These are phyloP conservation scores for Plasmodium vivax DNA, from an alignment of 169 alveolate genomes.

Conservation along the genomic window DNA sequence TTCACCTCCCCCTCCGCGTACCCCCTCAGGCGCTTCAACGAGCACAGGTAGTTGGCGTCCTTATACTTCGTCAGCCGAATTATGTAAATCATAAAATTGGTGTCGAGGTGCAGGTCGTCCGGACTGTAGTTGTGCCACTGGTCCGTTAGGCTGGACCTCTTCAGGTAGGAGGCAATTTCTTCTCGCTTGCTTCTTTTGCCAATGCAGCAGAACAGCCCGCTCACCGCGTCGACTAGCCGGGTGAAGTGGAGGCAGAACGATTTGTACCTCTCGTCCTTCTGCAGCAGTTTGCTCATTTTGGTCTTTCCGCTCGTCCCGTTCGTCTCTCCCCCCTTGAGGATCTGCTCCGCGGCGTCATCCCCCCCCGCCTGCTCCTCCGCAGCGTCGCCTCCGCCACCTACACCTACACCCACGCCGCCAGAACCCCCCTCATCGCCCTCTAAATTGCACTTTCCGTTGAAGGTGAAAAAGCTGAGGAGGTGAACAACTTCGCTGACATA, in stretches of 20 bases:
- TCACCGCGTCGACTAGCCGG: constrained; percentile 59
- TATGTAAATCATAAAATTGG: constrained; percentile 52
- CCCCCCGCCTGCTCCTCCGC: background rate
- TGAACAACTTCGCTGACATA: constrained; percentile 41
- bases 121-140: constrained; percentile 22
- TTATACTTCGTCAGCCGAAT: constrained; percentile 43
- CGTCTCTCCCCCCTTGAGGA: background rate
- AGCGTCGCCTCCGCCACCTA: background rate
- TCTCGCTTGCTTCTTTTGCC: constrained; percentile 70
- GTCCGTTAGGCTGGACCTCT: constrained; percentile 13
- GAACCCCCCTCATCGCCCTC: background rate
- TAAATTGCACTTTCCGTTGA: constrained; percentile 6
- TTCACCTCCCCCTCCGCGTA: constrained; percentile 11
- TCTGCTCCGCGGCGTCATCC: background rate
- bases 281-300: constrained; percentile 23
- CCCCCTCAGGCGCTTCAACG: constrained; percentile 36
- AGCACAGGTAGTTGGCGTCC: constrained; percentile 39
- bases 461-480: constrained; percentile 64
- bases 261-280: constrained; percentile 39
- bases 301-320: background rate
- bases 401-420: background rate
- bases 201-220: constrained; percentile 61
- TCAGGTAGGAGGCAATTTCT: constrained; percentile 22
- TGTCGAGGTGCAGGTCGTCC: background rate
- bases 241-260: constrained; percentile 42